Percentiles rank a stretch among this genome's conserved stretches.
These are phyloP conservation scores for Seiridium cupressi DNA, from an alignment of 2,329 filamentous ascomycete genomes.

Conservation along the genomic window DNA sequence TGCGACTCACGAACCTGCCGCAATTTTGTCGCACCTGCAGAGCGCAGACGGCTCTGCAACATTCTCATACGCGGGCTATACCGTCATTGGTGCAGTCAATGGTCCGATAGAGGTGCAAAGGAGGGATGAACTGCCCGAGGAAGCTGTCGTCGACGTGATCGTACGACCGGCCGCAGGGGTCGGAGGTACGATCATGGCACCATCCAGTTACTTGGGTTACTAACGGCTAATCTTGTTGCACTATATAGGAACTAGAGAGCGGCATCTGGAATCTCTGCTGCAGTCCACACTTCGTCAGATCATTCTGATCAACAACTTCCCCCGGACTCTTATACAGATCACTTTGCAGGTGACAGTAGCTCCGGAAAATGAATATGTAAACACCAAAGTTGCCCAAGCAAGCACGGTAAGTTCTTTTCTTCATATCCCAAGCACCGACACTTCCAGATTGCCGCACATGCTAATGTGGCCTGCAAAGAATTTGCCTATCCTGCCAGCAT, in stretches of 20 bases:
- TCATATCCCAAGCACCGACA: not conserved
- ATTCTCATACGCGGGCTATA: constrained; percentile 74
- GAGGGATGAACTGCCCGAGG: constrained; percentile 87
- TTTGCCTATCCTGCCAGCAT: constrained; percentile 74
- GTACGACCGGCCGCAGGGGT: constrained; percentile 83
- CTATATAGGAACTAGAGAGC: constrained; percentile 64
- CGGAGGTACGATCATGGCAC: constrained; percentile 56
- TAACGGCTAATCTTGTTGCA: constrained; percentile 14
- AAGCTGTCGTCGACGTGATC: constrained; percentile 86
- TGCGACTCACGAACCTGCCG: constrained; percentile 45
- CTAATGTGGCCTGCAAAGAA: constrained; percentile 49
- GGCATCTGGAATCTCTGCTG: constrained; percentile 77
- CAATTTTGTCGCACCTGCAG: constrained; percentile 57
- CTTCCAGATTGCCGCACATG: not conserved
- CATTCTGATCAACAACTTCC: constrained; percentile 72
- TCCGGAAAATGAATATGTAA: constrained; percentile 66
- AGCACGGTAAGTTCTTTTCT: constrained; percentile 50
- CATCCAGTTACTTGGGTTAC: constrained; percentile 5
- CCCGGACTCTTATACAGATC: constrained; percentile 75
- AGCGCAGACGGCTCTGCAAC: constrained; percentile 79
- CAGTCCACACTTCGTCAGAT: constrained; percentile 71
- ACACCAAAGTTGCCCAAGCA: constrained; percentile 58
- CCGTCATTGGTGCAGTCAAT: constrained; percentile 82
- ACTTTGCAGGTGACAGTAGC: constrained; percentile 72
- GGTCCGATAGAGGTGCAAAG: constrained; percentile 88